Conservation (phyloP, 192 early-diverging fungal species). For the Coemansia sp. region DNA sequence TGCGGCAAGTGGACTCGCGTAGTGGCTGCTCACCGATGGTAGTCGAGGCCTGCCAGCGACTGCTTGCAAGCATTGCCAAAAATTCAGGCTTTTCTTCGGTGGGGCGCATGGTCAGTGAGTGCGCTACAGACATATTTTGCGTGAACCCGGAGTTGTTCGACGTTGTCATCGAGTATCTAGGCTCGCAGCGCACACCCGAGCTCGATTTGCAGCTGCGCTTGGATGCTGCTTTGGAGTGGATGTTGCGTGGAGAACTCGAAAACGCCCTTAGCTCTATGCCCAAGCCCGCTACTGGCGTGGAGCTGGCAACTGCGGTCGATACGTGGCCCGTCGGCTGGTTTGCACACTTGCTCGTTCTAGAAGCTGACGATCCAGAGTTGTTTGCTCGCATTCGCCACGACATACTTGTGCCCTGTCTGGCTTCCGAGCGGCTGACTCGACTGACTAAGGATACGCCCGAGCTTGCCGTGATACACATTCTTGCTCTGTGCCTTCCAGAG, state of each 20-base stretch:
- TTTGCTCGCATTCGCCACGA: slow-evolving; percentile 18
- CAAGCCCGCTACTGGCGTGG: slow-evolving; percentile 4
- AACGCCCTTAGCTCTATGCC: slow-evolving; percentile 3
- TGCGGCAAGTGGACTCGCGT: slow-evolving; percentile 18
- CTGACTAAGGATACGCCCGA: slow-evolving; percentile 21
- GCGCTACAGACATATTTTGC: slow-evolving; percentile 30
- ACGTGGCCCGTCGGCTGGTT: slow-evolving; percentile 18
- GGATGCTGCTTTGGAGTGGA: slow-evolving; percentile 28
- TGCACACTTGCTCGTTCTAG: slow-evolving; percentile 31
- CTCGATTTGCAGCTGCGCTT: slow-evolving; percentile 10
- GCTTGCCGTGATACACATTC: slow-evolving; percentile 16
- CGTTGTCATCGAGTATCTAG: neutral
- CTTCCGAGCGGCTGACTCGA: slow-evolving; percentile 8
- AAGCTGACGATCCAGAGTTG: slow-evolving; percentile 13
- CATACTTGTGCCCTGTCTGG: slow-evolving; percentile 21
- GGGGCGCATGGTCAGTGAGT: slow-evolving; percentile 11
- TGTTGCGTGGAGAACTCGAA: slow-evolving; percentile 32
- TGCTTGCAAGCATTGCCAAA: slow-evolving; percentile 25
- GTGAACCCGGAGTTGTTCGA: slow-evolving; percentile 25
- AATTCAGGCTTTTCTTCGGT: slow-evolving; percentile 15
- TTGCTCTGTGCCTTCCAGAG: slow-evolving; percentile 28
- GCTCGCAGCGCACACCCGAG: slow-evolving; percentile 9
- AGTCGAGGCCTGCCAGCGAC: slow-evolving; percentile 22
- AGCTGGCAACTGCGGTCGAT: slow-evolving; percentile 1
- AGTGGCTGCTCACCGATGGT: slow-evolving; percentile 17